Percentiles rank a stretch among this genome's conserved stretches.
These are phyloP conservation scores for Simmondsia chinensis DNA, from an alignment of 148 eudicot species.

Conservation along the genomic window DNA sequence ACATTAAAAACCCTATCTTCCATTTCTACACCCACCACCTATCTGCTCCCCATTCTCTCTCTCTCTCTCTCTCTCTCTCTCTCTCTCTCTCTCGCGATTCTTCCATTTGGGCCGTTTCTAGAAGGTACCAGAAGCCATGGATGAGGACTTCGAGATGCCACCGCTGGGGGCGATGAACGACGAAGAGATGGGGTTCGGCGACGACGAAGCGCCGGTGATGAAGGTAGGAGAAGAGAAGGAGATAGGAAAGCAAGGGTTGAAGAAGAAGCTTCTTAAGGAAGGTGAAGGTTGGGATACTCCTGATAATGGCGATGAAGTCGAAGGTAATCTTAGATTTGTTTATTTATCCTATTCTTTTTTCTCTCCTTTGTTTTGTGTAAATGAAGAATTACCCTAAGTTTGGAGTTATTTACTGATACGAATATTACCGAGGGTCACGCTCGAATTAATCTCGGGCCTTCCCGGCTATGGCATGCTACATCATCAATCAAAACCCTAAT, in stretches of 20 bases:
- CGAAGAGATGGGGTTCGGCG: constrained; percentile 54
- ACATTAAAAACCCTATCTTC: constrained; percentile 1
- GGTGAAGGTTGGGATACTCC: constrained; percentile 92
- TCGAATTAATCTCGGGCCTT: too few species aligned
- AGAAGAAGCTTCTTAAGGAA: constrained; percentile 85
- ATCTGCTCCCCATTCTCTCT: background rate
- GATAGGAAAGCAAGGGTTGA: constrained; percentile 69
- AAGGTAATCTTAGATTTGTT: constrained; percentile 31
- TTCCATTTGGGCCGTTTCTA: too few species aligned
- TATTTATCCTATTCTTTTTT: background rate
- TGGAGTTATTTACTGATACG: too few species aligned
- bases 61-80: background rate
- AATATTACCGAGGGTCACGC: too few species aligned
- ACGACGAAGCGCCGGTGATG: constrained; percentile 20
- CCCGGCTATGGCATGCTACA: too few species aligned
- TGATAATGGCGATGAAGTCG: constrained; percentile 82
- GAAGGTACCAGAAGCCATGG: constrained; percentile 21
- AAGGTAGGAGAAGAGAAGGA: constrained; percentile 88
- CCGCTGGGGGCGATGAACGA: constrained; percentile 43
- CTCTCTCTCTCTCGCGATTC: constrained; percentile 12
- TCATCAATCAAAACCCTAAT: too few species aligned
- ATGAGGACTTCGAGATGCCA: constrained; percentile 70
- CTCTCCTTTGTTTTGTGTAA: background rate
- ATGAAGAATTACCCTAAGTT: too few species aligned
- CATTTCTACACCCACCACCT: background rate